Base-by-base conservation (phyloP, 179 eudicot genomes). In the Spergularia azorica region DNA sequence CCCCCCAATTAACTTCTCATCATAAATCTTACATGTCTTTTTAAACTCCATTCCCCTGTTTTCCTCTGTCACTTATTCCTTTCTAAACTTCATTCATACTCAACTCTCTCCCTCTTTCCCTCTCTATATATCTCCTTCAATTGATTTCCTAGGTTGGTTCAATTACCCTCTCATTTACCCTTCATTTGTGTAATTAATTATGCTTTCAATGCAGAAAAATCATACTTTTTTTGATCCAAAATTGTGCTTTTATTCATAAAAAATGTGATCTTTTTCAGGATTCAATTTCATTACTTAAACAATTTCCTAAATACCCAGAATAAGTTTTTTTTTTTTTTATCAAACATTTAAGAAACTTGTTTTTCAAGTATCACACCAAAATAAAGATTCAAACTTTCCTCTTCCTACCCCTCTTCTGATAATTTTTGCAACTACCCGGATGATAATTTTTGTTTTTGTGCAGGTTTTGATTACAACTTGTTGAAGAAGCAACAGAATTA, bases 21-120 rank as follows among this genome's bases (percentile, higher is more conserved):
- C 32, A 26, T 26, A 56, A 54, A 54, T 63, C 71, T 71, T 43
- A 43, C 66, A 61, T 39, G 41, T 43, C 74, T 38, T 77, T 71
- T 38, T n/a, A 63, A 55, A 39, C 36, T 21, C 26, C 81, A 6
- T 21, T 15, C 6, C 63, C 5, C 6, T 10, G 0, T 63, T 72
- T 77, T 77, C 17, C 51, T 61, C 69, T 20, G 13, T n/a, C 38
- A 36, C 54, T 57, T 67, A 55, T 52, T 67, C 61, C 39, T 61
- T 46, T 15, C 8, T 46, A 21, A 12, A 13, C 61, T 41, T 62
- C 26, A 20, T 73, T 39, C 32, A 26, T 36, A 36, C 13, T 12
- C 17, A 15, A 26, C n/a, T 16, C 11, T 9, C 18, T 8, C 55
- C 16, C 5, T 12, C 18, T 48, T 20, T 26, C 16, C 18, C 12